Evolutionary conservation across 768 basidiomycete species (phyloP).

Genomic region (Cyclocybe cylindracea): DNA sequence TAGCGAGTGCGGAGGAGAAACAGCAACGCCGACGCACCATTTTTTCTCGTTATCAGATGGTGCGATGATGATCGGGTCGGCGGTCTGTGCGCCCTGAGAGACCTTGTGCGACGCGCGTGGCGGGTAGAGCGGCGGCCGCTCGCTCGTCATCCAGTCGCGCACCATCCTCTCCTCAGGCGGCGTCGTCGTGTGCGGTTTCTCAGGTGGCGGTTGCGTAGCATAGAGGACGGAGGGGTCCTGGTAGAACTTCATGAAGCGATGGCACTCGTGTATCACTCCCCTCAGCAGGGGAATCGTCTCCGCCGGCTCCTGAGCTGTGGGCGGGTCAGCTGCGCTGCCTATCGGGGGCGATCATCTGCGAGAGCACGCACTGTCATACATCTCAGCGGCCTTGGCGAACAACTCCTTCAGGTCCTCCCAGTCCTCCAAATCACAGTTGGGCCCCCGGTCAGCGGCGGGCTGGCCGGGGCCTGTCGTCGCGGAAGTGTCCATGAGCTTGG

Average conservation of each 20-base stretch:
- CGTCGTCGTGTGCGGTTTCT: background rate
- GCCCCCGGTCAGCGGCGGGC: background rate
- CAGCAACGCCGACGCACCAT: conserved; percentile 1
- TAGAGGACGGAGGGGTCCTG: conserved; percentile 60
- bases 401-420: conserved; percentile 72
- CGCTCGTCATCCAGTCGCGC: conserved; percentile 11
- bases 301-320: conserved; percentile 42
- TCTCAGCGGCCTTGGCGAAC: conserved; percentile 54
- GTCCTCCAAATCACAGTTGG: conserved; percentile 45
- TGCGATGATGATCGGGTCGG: background rate
- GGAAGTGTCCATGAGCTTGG: conserved; percentile 43
- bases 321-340: background rate
- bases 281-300: conserved; percentile 58
- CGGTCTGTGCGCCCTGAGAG: background rate
- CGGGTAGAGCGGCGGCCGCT: conserved; percentile 8
- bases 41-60: conserved; percentile 12
- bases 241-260: conserved; percentile 56
- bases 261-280: conserved; percentile 68
- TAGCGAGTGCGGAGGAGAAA: background rate
- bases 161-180: background rate
- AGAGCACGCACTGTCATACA: conserved; percentile 54
- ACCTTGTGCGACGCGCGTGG: conserved; percentile 1
- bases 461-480: conserved; percentile 30
- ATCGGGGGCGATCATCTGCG: background rate
- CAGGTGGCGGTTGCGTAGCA: conserved; percentile 12